phyloP scores from a whole-genome alignment of 2,329 filamentous ascomycete genomes.

The Exophiala sp. region DNA sequence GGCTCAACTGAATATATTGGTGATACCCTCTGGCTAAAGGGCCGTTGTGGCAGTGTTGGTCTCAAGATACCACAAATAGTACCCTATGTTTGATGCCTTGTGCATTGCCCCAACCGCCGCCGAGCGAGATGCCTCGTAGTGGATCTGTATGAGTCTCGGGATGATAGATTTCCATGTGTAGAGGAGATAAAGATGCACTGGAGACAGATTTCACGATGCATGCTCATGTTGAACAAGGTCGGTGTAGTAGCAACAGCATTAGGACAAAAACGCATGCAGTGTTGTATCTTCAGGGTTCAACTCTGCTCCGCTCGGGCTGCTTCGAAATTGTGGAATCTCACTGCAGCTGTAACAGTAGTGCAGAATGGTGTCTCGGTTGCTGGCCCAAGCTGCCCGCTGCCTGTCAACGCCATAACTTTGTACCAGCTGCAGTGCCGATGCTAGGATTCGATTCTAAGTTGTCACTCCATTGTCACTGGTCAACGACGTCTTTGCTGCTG shows the following conservation, averaged over 20 bases:
- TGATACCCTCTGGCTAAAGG: not conserved
- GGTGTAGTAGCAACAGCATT: no score
- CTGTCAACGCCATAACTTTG: not conserved
- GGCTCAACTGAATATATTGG: not conserved
- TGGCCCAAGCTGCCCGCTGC: not conserved
- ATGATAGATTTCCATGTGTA: no score
- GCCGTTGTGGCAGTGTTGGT: slow-evolving; percentile 3
- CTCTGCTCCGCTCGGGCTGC: not conserved
- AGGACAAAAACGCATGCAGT: no score
- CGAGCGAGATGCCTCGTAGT: no score
- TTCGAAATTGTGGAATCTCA: not conserved
- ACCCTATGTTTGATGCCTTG: not conserved
- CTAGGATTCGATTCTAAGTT: not conserved
- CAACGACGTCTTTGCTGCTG: not conserved
- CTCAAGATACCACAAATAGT: not conserved
- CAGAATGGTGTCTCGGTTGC: slow-evolving; percentile 11
- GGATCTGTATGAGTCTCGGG: no score
- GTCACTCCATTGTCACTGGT: not conserved
- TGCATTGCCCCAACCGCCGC: no score
- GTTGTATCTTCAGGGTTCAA: not conserved
- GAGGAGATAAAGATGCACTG: no score
- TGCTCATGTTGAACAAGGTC: no score
- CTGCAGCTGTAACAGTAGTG: slow-evolving; percentile 12
- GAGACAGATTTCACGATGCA: no score
- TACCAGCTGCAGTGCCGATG: no score